These are phyloP conservation scores for Penicillium canescens DNA, from an alignment of 495 filamentous ascomycete genomes.

Conservation along the genomic window DNA sequence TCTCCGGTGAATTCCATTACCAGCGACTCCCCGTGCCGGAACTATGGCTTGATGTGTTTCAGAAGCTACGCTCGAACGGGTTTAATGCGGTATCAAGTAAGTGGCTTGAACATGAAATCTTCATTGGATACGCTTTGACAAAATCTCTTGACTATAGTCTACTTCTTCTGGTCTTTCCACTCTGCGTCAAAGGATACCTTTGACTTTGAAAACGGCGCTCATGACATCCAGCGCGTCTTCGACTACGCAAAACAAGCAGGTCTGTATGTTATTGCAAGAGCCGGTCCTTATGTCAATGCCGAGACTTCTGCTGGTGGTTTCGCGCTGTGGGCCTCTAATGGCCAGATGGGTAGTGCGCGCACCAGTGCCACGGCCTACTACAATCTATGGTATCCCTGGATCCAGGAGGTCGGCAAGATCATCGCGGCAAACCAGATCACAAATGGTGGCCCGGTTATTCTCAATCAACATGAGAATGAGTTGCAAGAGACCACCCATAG, in stretches of 20 bases:
- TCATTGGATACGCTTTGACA: neutral
- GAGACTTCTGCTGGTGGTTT: slow-evolving; percentile 51
- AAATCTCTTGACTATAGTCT: slow-evolving; percentile 27
- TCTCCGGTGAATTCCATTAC: slow-evolving; percentile 61
- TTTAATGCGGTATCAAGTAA: slow-evolving; percentile 50
- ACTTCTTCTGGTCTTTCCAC: slow-evolving; percentile 60
- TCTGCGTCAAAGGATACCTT: slow-evolving; percentile 46
- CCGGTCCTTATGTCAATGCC: slow-evolving; percentile 62
- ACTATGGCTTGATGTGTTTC: slow-evolving; percentile 60
- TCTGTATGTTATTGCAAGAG: slow-evolving; percentile 57
- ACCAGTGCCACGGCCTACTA: slow-evolving; percentile 45
- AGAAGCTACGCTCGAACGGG: slow-evolving; percentile 61
- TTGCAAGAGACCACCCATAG: slow-evolving; percentile 41
- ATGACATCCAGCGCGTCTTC: slow-evolving; percentile 54
- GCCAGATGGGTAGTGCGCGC: slow-evolving; percentile 45
- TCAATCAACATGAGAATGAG: slow-evolving; percentile 57
- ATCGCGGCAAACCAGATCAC: slow-evolving; percentile 52
- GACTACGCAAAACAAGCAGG: slow-evolving; percentile 57
- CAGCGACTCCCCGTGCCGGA: slow-evolving; percentile 57
- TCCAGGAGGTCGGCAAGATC: slow-evolving; percentile 45
- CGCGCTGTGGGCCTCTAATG: slow-evolving; percentile 53
- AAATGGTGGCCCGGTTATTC: slow-evolving; percentile 52
- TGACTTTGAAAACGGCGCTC: slow-evolving; percentile 57
- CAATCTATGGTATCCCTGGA: slow-evolving; percentile 44
- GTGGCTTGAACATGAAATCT: slow-evolving; percentile 4